A percentile compares a stretch with the other conserved stretches of the same genome.
These are phyloP conservation scores for Trichoderma arundinaceum DNA, from an alignment of 2,329 filamentous ascomycete species.

Conservation along the genomic window DNA sequence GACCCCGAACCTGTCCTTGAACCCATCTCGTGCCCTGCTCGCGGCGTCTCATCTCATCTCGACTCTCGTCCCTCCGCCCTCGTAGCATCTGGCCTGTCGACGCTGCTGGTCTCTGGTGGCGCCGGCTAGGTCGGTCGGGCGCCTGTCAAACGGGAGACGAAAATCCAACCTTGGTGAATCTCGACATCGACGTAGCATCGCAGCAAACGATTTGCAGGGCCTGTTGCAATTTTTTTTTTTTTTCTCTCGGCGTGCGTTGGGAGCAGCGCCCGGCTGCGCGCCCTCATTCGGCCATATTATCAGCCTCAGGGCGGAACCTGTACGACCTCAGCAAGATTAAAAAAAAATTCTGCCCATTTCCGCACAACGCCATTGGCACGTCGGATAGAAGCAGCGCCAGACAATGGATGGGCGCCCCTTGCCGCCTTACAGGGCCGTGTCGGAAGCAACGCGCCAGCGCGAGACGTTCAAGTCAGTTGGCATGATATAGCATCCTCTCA, in stretches of 20 bases:
- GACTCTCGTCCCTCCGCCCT: neutral
- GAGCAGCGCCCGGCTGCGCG: slow-evolving; percentile 8
- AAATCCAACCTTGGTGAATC: neutral
- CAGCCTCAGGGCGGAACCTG: neutral
- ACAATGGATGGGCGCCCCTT: slow-evolving; percentile 28
- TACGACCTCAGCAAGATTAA: neutral
- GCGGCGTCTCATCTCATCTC: slow-evolving; percentile 21
- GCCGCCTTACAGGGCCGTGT: slow-evolving; percentile 27
- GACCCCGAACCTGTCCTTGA: slow-evolving; percentile 11
- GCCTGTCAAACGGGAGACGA: neutral
- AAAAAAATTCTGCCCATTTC: neutral
- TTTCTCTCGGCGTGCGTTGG: slow-evolving; percentile 5
- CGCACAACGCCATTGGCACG: slow-evolving; percentile 9
- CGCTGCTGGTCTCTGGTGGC: neutral
- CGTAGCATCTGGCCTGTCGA: neutral
- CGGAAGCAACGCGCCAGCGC: slow-evolving; percentile 31
- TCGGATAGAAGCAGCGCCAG: slow-evolving; percentile 15
- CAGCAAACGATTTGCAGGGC: slow-evolving; percentile 11
- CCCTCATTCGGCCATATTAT: neutral
- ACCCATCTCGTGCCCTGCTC: slow-evolving; percentile 4
- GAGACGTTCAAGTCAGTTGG: slow-evolving; percentile 30
- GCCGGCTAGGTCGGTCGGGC: slow-evolving; percentile 10
- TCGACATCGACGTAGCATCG: slow-evolving; percentile 10
- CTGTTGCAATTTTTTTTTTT: neutral
- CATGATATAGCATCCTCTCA: neutral